Evolutionary conservation across 495 filamentous ascomycete species (phyloP), one percentile per base, ranked within the genome.

Genomic region (Pyrenula massariospora): DNA sequence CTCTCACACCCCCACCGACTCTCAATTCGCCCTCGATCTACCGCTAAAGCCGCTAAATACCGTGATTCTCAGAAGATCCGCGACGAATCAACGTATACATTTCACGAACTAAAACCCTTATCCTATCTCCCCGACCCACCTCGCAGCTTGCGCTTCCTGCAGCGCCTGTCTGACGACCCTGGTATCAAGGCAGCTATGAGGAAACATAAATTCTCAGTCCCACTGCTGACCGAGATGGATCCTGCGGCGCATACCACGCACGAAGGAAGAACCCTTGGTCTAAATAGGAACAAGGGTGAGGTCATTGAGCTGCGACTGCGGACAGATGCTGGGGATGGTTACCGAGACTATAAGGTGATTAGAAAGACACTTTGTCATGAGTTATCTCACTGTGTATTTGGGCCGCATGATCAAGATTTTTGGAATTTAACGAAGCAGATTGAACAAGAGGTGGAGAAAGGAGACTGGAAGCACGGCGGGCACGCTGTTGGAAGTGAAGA

Each of bases 271-370:
- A 95, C 87, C 31, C 72, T 97, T 2, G 93, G 93, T 0, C 70
- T 96, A 25, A 98, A 98, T 64, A 75, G 90, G 12, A 96, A 96
- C 65, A 71, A 75, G 8, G 93, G 93, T 55, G 85, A 95, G 71
- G 86, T 91, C 0, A 96, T 98, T 57, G 93, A 96, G 79, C 71
- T 98, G 53, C 74, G 93, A 0, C 68, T 98, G 42, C 77, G 93
- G 12, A 96, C 93, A 3, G 93, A 98, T 70, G 89, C 87, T 12
- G 91, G 91, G 67, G 92, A 95, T 68, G 93, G 93, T 3, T 98
- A 92, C 61, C 70, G 93, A 19, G 88, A 96, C 65, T 98, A 97
- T 64, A 82, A 85, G 58, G 88, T 83, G 0, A 94, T 98, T 24
- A 77, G 93, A 49, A 89, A 87, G 62, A 96, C 93, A 62, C 75